Conservation (phyloP, 768 basidiomycete genomes). For the Suillus hirtellus region DNA sequence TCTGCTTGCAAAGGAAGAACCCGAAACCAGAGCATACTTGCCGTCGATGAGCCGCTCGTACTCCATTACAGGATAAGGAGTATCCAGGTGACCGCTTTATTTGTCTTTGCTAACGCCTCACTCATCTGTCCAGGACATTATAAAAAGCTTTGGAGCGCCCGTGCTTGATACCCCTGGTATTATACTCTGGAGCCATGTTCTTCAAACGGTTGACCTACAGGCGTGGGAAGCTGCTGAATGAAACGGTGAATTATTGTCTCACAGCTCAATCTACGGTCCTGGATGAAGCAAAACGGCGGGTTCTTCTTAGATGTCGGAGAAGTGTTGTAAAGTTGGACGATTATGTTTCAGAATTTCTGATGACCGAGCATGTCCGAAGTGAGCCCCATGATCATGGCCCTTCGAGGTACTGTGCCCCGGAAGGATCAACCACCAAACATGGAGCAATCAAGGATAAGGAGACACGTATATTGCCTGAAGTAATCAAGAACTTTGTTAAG, state of each 20-base stretch:
- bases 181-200: background rate
- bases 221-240: background rate
- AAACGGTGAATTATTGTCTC: background rate
- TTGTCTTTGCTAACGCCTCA: background rate
- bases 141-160: background rate
- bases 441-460: background rate
- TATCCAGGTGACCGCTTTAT: background rate
- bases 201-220: background rate
- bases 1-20: background rate
- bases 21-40: background rate
- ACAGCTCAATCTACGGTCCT: background rate
- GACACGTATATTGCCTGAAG: slow-evolving; percentile 66
- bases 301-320: background rate
- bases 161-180: background rate
- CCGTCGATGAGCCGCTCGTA: background rate
- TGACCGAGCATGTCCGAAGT: background rate
- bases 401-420: background rate
- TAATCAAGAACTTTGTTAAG: slow-evolving; percentile 89
- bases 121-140: background rate
- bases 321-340: background rate
- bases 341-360: background rate
- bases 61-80: background rate
- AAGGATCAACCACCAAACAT: background rate
- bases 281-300: background rate
- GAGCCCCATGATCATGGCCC: background rate